Base-by-base conservation (phyloP, 2,329 filamentous ascomycete species). In the Sporothrix curviconia region DNA sequence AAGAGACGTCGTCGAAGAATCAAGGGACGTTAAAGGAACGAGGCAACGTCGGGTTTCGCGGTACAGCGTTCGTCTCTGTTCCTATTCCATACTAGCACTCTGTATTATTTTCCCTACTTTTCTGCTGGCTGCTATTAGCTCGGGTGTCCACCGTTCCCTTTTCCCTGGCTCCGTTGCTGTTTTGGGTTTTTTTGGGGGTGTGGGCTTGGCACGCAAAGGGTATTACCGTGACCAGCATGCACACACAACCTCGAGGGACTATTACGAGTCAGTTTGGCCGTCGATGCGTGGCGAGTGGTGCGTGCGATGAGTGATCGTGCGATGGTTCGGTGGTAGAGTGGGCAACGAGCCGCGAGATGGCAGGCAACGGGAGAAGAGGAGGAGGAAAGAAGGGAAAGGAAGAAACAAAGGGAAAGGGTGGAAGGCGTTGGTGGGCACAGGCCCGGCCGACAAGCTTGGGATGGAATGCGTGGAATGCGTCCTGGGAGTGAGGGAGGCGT, bases 191-290 rank as follows among this genome's bases (percentile, higher is more conserved):
- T 54, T 44, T 12, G 14, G 50, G 47, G 40, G 51, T 24, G 51
- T 36, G 40, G 51, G 28, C 51, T 54, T 54, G 51, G 51, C 51
- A 44, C 51, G 11, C 17, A 32, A 52, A 34, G 51, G 51, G 28
- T 44, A 54, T 54, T 54, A 39, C 39, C 30, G 51, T 44, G 50
- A 19, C 24, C 36, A 53, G 39, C 51, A 9, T 36, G 32, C 2
- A 34, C 19, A 40, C 46, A 50, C 34, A 6, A 19, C 22, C 36
- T 51, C 17, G 7, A 51, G 15, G 8, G 30, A 24, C 12, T 17
- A 50, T 7, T n/a, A 17, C 30, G n/a, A 30, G 43, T 3, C 14
- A n/a, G 40, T 11, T 14, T 22, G 40, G 40, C 40, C 22, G 3
- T 25, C 30, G 46, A 6, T 24, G 22, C 36, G 34, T 50, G 47